Evolutionary conservation across 2,329 filamentous ascomycete genomes (phyloP), one percentile per base, ranked within the genome.

Genomic region (Claviceps fusiformis): DNA sequence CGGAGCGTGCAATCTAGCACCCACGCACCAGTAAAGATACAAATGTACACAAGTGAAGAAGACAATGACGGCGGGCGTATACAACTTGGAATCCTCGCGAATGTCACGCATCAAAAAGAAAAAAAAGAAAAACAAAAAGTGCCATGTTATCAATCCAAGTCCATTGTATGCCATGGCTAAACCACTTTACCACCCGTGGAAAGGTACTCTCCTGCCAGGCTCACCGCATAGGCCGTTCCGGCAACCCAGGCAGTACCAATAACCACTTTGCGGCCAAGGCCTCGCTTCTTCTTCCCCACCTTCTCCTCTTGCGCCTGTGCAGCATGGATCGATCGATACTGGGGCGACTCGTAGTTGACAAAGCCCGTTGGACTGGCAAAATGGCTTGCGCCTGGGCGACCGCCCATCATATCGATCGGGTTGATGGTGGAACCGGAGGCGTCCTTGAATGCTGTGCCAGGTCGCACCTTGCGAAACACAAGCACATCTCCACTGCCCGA

Each of bases 331-430:
- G 52, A 73, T 39, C 55, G 52, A 31, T 51, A 71, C 39, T 70
- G 66, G 13, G 71, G 66, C 10, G 64, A 62, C 3, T 83, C 78
- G 59, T 83, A 79, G 59, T 83, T 84, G 47, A 85, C 78, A 61
- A 82, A 86, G 0, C 81, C 82, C 1, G 82, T 85, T 1, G 82
- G 82, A 39, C 78, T 82, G 19, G 81, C 80, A 63, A 82, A 85
- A 53, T 78, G 77, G 5, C 79, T 80, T 5, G 78, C 77, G 11
- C 71, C 68, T 4, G 68, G 62, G 54, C 66, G 70, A 50, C 37
- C 7, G 2, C 74, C 73, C 63, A 75, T 78, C 72, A 77, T 74
- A 61, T 80, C 77, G 54, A 86, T 81, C 0, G 83, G 81, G 60
- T 85, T 85, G 59, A 81, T 64, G 7, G 55, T 47, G 13, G 54